Base-by-base conservation (phyloP, 75 land plant species). In the Gnetum montanum region DNA sequence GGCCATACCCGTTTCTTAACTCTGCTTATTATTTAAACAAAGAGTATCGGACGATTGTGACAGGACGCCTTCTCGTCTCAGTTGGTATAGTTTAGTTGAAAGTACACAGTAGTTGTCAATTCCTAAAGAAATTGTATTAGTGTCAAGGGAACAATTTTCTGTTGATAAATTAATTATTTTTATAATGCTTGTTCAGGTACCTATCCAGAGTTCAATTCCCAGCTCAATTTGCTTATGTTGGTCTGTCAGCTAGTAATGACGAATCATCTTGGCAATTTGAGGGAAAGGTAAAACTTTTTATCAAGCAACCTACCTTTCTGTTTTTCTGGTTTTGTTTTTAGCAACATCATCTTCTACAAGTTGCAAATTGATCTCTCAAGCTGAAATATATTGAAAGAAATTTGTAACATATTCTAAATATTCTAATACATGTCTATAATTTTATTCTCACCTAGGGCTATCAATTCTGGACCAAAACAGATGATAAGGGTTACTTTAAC, bases 241-340 rank as follows among this genome's bases (percentile, higher is more conserved):
- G 91, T n/a, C 66, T 86, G 40, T 86, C 91, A 29, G 58, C 59
- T 5, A 82, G 77, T 4, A 86, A 86, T 43, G 86, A 76, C 1
- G 64, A 51, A 48, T 86, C 86, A 60, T 86, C 91, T 23, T 86
- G 86, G 86, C 86, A 86, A 79, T 70, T 53, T 54, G 86, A 86
- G 68, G 64, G 83, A 77, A 86, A 86, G 83, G 91, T 86, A 19
- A 36, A 40, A 53, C 19, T 8, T 6, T 53, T 4, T 27, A 43
- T 24, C 13, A 24, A 33, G 36, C 26, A 54, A 50, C 0, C 47
- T 12, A 8, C 12, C 37, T 37, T 49, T n/a, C 43, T 20, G 65
- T 41, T 6, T 46, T 6, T 46, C 12, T 58, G 6, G 53, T 31
- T 16, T 57, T 34, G 15, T 34, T 31, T n/a, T 22, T 8, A 6